A percentile compares a stretch with the other conserved stretches of the same genome.
phyloP scores from a whole-genome alignment of 2,329 filamentous ascomycete genomes.

The Beauveria sp. region DNA sequence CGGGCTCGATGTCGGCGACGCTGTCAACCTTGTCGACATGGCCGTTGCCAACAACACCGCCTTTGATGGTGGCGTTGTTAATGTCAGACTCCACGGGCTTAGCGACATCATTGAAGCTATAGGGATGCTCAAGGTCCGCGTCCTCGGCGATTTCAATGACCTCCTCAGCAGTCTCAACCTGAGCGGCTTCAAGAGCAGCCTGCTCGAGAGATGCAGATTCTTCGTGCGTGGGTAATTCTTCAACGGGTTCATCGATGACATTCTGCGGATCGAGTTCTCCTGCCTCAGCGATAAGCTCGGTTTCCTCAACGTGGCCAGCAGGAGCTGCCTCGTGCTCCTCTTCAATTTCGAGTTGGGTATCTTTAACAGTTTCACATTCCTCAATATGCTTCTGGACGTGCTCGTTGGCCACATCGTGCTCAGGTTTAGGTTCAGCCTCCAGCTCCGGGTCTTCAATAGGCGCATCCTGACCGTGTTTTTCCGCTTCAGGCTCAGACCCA shows the following conservation, averaged over 20 bases:
- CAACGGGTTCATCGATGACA: not conserved
- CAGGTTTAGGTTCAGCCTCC: not conserved
- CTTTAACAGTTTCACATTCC: slow-evolving; percentile 14
- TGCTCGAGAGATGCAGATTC: slow-evolving; percentile 6
- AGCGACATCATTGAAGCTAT: not conserved
- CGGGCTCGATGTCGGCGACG: not conserved
- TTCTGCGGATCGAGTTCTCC: slow-evolving; percentile 1
- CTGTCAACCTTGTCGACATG: not conserved
- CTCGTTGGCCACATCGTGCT: not conserved
- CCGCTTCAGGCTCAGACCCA: slow-evolving; percentile 2
- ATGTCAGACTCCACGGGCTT: slow-evolving; percentile 5
- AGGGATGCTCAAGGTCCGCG: not conserved
- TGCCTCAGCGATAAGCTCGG: not conserved
- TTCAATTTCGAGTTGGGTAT: not conserved
- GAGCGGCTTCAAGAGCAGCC: slow-evolving; percentile 11
- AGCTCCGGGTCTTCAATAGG: not conserved
- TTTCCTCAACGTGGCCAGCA: slow-evolving; percentile 5
- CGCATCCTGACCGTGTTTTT: not conserved
- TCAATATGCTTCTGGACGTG: slow-evolving; percentile 13
- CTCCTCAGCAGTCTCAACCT: slow-evolving; percentile 13
- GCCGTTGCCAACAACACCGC: not conserved
- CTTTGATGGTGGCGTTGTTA: not conserved
- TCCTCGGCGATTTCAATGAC: slow-evolving; percentile 8
- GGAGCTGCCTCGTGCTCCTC: slow-evolving; percentile 8
- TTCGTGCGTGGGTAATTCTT: not conserved